phyloP scores from a whole-genome alignment of 768 basidiomycete species.

The Mycena alexandri region DNA sequence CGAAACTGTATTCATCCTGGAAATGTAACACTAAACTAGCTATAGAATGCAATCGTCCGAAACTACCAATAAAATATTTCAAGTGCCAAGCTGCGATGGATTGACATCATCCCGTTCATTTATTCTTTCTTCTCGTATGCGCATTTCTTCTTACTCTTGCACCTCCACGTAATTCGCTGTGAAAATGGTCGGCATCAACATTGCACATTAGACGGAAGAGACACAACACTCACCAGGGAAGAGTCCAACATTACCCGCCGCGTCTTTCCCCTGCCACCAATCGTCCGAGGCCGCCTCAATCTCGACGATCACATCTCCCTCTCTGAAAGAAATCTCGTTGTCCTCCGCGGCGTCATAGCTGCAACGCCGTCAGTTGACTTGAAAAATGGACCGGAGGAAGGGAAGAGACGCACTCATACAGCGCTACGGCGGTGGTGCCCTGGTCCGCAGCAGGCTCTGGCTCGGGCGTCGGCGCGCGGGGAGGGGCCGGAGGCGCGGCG shows the following conservation, averaged over 20 bases:
- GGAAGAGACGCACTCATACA: slow-evolving; percentile 72
- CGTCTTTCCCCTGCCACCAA: slow-evolving; percentile 85
- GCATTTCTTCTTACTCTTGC: slow-evolving; percentile 39
- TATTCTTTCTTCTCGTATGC: background rate
- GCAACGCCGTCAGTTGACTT: slow-evolving; percentile 12
- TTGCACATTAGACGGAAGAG: background rate
- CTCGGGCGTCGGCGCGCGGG: slow-evolving; percentile 61
- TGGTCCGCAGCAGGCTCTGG: slow-evolving; percentile 62
- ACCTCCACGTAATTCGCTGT: slow-evolving; percentile 52
- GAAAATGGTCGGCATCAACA: slow-evolving; percentile 6
- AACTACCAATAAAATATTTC: background rate
- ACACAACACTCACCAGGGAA: slow-evolving; percentile 74
- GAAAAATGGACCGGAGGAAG: background rate
- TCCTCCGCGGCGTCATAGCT: slow-evolving; percentile 94
- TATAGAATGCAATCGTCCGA: slow-evolving; percentile 5
- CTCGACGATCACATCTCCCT: slow-evolving; percentile 82
- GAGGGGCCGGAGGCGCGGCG: slow-evolving; percentile 59
- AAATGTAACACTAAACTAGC: background rate
- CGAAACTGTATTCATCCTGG: slow-evolving; percentile 26
- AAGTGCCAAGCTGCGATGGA: too few relatives aligned
- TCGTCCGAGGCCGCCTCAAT: slow-evolving; percentile 89
- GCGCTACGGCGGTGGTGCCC: slow-evolving; percentile 72
- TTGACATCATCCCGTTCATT: background rate
- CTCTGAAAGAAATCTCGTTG: slow-evolving; percentile 89
- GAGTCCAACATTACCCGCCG: slow-evolving; percentile 69